Percentiles rank a stretch among this genome's conserved stretches.
These are phyloP conservation scores for Leccinum griseonigrum DNA, from an alignment of 1,284 basidiomycete genomes.

Conservation along the genomic window DNA sequence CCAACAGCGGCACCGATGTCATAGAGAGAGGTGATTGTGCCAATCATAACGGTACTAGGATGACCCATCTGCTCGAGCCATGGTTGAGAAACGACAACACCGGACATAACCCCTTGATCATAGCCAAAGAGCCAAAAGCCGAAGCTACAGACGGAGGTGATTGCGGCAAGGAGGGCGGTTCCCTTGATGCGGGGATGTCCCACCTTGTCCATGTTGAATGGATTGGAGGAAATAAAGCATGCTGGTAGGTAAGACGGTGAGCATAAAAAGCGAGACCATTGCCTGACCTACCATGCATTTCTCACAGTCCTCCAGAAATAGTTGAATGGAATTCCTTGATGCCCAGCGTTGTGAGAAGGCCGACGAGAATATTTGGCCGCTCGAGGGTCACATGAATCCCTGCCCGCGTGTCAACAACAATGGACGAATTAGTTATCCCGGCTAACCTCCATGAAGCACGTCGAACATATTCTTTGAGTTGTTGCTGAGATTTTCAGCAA, in stretches of 20 bases:
- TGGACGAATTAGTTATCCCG: neutral
- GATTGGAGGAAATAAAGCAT: neutral
- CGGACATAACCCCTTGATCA: slow-evolving; percentile 20
- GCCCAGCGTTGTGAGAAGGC: neutral
- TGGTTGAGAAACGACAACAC: slow-evolving; percentile 13
- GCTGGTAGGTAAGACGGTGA: neutral
- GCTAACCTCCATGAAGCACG: neutral
- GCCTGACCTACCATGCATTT: neutral
- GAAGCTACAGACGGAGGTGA: slow-evolving; percentile 19
- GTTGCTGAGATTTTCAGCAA: neutral
- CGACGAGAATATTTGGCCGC: neutral
- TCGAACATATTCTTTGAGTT: neutral
- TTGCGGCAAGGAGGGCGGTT: slow-evolving; percentile 13
- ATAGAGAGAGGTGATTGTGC: slow-evolving; percentile 21
- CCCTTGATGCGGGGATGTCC: slow-evolving; percentile 17
- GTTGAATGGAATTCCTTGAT: neutral
- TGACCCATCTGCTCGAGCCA: slow-evolving; percentile 20
- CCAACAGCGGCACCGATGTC: slow-evolving; percentile 15
- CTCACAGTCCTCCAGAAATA: slow-evolving; percentile 5
- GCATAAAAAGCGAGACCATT: neutral
- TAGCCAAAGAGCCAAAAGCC: slow-evolving; percentile 21
- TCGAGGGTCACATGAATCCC: slow-evolving; percentile 11
- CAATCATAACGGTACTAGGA: slow-evolving; percentile 19
- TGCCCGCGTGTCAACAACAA: neutral
- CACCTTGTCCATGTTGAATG: slow-evolving; percentile 11